These are phyloP conservation scores for Hygrocybe coccinea DNA, from an alignment of 768 basidiomycete genomes.

Conservation along the genomic window DNA sequence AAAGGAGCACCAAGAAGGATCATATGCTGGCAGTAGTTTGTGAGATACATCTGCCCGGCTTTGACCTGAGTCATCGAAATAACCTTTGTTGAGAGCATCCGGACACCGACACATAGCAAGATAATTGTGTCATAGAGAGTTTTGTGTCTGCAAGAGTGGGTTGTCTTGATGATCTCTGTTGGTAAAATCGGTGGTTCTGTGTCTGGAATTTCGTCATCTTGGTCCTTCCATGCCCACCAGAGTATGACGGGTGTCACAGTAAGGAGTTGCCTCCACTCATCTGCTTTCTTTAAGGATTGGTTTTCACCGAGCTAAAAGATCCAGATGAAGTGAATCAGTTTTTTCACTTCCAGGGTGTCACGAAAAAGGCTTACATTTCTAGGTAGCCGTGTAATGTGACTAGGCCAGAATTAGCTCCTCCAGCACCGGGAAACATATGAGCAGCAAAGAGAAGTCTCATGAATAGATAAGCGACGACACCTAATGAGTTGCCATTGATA, in stretches of 20 bases:
- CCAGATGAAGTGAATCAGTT: conserved; percentile 1
- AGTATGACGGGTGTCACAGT: conserved; percentile 24
- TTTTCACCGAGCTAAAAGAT: conserved; percentile 25
- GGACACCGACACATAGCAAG: conserved; percentile 17
- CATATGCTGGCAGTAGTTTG: conserved; percentile 13
- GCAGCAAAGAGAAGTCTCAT: conserved; percentile 17
- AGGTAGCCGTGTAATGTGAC: conserved; percentile 27
- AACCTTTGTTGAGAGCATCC: conserved; percentile 13
- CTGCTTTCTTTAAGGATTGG: conserved; percentile 30
- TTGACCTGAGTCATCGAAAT: conserved; percentile 22
- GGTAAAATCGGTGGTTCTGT: conserved; percentile 15
- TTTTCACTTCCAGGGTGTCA: not conserved
- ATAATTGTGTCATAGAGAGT: conserved; percentile 13
- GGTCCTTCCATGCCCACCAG: conserved; percentile 24
- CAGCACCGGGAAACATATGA: conserved; percentile 23
- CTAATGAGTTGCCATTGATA: conserved; percentile 5
- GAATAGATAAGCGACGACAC: conserved; percentile 20
- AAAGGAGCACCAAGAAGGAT: conserved; percentile 15
- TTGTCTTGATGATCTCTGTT: conserved; percentile 12
- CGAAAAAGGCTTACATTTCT: conserved; percentile 26
- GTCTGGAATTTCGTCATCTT: conserved; percentile 16
- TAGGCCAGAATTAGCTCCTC: conserved; percentile 27
- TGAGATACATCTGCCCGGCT: conserved; percentile 19
- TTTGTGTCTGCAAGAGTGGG: conserved; percentile 10
- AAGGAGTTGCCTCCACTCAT: conserved; percentile 26